Conservation (phyloP, 75 land plant species). For the Adiantum capillusveneris region DNA sequence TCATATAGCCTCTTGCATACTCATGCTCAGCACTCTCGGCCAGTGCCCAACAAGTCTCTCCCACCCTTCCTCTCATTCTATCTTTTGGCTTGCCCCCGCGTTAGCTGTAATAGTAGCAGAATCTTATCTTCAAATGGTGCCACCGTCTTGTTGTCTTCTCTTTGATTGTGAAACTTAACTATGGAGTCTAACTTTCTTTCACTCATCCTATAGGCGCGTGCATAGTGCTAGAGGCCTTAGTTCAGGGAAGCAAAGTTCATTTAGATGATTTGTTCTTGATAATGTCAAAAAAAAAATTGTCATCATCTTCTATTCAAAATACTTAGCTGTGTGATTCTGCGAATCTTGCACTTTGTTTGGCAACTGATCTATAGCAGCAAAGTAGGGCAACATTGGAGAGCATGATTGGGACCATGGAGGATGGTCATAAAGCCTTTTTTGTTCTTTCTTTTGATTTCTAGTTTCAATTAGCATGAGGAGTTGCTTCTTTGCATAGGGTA, state of each 20-base stretch:
- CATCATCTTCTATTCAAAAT: background rate
- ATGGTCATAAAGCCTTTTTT: background rate
- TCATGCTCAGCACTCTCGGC: too few species aligned
- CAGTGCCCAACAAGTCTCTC: too few species aligned
- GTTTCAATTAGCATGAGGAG: background rate
- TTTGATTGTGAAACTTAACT: too few species aligned
- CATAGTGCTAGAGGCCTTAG: background rate
- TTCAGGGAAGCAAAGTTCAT: constrained; percentile 2
- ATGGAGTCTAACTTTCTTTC: too few species aligned
- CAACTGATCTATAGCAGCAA: background rate
- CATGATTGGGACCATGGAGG: constrained; percentile 5
- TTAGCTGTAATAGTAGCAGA: too few species aligned
- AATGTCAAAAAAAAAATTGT: background rate
- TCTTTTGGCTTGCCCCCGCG: too few species aligned
- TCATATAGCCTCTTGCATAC: too few species aligned
- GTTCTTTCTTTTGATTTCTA: constrained; percentile 4
- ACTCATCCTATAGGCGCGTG: background rate
- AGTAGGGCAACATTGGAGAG: constrained; percentile 1
- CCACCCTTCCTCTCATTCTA: too few species aligned
- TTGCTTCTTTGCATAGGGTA: constrained; percentile 1
- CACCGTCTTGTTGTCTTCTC: too few species aligned
- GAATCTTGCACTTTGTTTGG: background rate
- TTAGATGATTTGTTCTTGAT: background rate
- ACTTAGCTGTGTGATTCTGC: background rate
- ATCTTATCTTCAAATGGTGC: too few species aligned